Percentiles rank a stretch among this genome's conserved stretches.
phyloP scores from a whole-genome alignment of 495 filamentous ascomycete genomes.

The Parmelia sp. region DNA sequence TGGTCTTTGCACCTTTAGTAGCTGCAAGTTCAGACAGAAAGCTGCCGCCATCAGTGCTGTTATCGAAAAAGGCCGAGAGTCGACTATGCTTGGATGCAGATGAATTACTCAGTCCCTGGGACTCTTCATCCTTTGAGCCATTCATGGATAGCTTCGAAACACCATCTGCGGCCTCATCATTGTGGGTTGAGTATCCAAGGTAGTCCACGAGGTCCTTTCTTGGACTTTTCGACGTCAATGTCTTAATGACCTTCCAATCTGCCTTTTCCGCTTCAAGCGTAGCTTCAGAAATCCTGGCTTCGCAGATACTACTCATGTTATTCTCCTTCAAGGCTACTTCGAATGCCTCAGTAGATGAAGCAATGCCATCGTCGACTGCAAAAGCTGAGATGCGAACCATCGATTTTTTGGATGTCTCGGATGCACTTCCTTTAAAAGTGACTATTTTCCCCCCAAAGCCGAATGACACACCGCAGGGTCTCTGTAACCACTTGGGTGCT shows the following conservation, averaged over 20 bases:
- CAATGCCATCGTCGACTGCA: constrained; percentile 80
- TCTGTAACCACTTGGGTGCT: constrained; percentile 84
- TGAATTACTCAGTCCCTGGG: constrained; percentile 39
- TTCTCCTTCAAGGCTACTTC: constrained; percentile 73
- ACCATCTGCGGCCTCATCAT: constrained; percentile 45
- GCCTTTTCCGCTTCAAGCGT: constrained; percentile 83
- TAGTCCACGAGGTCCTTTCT: constrained; percentile 75
- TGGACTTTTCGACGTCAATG: constrained; percentile 74
- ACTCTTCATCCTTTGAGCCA: constrained; percentile 35
- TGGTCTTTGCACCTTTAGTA: constrained; percentile 71
- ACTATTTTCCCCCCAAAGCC: constrained; percentile 94
- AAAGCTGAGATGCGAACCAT: constrained; percentile 79
- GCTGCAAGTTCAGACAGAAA: constrained; percentile 73
- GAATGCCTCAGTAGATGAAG: constrained; percentile 76
- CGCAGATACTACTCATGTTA: constrained; percentile 72
- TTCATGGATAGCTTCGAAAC: constrained; percentile 48
- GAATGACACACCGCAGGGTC: constrained; percentile 82
- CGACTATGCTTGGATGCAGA: constrained; percentile 52
- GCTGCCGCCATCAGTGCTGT: constrained; percentile 65
- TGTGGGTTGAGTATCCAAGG: constrained; percentile 70
- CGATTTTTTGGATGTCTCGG: constrained; percentile 48
- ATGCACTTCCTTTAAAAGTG: constrained; percentile 53
- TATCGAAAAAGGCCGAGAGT: constrained; percentile 77
- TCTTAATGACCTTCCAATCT: constrained; percentile 90
- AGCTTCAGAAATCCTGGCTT: constrained; percentile 65